Evolutionary conservation across 106 monocot species (phyloP), one percentile per base, ranked within the genome.

Genomic region (Phalaenopsis aphrodite): DNA sequence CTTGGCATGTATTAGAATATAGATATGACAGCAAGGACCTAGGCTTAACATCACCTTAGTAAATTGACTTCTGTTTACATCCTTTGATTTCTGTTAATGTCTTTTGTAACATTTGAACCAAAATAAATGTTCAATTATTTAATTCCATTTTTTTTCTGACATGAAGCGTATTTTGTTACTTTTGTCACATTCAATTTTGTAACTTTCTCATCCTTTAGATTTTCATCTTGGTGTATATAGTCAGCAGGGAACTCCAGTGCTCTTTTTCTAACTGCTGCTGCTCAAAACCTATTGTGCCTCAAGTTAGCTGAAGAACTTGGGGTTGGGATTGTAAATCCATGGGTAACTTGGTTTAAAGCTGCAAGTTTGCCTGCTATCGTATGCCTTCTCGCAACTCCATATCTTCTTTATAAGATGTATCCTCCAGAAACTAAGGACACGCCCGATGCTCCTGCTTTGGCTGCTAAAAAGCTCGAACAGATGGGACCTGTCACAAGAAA

Each of bases 271-370:
- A 98, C 98, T 80, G 92, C 94, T 80, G 94, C 98, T 78, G 98
- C 94, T 83, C 94, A 94, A 87, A 98, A 98, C 79, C 82, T 94
- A 10, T 83, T 98, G 68, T 98, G 98, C 81, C 90, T 98, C 42
- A 98, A 94, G 82, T 82, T 98, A 84, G 92, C 94, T 16, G 94
- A 98, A 83, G 92, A 92, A 83, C 86, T 98, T 83, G 98, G 94
- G 36, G 88, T 98, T 24, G 88, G 72, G 61, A 89, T 98, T 82
- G 84, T 88, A 56, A 92, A 79, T 77, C 98, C 98, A 79, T 98
- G 98, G 98, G 84, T 98, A 14, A 73, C 86, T 16, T 98, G 98
- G 94, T 92, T 98, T 77, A 89, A 94, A 42, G 92, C 86, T 84
- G 98, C 98, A 75, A 98, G 98, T 83, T 85, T 98, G 78, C 98